A percentile compares a stretch with the other conserved stretches of the same genome.
Conservation (phyloP, 768 basidiomycete species). For the Phylloporus sp. region DNA sequence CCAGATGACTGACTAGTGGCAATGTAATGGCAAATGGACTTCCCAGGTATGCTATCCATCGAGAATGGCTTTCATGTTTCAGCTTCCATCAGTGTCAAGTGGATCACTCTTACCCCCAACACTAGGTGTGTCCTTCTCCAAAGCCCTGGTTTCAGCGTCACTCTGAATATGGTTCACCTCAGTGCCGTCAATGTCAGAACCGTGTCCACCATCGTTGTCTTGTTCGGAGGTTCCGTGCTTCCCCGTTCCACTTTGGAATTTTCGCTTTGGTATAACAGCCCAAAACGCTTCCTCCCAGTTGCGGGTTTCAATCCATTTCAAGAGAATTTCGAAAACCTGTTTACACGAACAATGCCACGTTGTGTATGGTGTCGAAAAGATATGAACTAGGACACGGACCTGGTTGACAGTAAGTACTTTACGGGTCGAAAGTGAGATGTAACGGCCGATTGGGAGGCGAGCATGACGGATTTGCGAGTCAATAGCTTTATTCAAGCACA, state of each 20-base stretch:
- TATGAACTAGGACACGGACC: slow-evolving; percentile 29
- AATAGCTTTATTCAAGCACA: slow-evolving; percentile 85
- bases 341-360: not conserved
- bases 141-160: not conserved
- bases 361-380: slow-evolving; percentile 2
- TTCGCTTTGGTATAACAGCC: slow-evolving; percentile 88
- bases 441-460: slow-evolving; percentile 91
- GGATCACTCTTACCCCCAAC: not conserved
- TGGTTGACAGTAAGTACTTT: slow-evolving; percentile 98
- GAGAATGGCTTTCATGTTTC: no score
- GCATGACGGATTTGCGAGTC: slow-evolving; percentile 75
- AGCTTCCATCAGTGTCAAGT: no score
- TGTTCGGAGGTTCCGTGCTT: not conserved
- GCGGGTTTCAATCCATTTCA: slow-evolving; percentile 82
- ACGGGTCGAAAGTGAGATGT: slow-evolving; percentile 79
- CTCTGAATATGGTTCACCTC: not conserved
- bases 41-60: no score
- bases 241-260: slow-evolving; percentile 52
- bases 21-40: no score
- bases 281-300: slow-evolving; percentile 87
- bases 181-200: not conserved
- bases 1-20: no score
- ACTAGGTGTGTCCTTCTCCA: not conserved
- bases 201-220: not conserved
- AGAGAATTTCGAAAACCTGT: slow-evolving; percentile 82